Conservation (phyloP, 352 stramenopile species). For the Globisporangium canariense region DNA sequence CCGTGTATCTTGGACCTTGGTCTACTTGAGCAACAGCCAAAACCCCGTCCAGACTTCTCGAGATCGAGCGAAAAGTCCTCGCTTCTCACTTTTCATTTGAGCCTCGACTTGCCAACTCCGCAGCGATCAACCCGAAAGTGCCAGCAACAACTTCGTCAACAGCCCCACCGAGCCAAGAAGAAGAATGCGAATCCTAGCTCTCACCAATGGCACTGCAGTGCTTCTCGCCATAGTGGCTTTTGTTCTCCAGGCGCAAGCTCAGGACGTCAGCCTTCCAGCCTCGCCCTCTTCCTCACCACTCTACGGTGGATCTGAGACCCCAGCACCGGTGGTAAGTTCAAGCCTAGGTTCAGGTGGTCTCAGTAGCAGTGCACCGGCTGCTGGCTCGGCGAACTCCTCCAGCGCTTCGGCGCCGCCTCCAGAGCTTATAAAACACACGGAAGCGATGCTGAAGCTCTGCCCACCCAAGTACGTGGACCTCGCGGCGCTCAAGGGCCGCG, state of each 20-base stretch:
- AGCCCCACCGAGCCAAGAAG: not conserved
- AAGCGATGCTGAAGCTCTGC: slow-evolving; percentile 1
- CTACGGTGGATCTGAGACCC: not conserved
- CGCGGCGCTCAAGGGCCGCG: not conserved
- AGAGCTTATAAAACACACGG: not conserved
- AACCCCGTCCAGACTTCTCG: not conserved
- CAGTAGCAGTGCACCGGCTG: not conserved
- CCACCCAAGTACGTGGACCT: slow-evolving; percentile 1
- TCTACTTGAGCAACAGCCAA: not conserved
- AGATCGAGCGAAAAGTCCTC: not conserved
- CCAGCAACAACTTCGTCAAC: not conserved
- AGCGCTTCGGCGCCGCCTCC: not conserved
- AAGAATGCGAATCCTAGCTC: not conserved
- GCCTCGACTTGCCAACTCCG: not conserved
- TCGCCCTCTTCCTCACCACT: not conserved
- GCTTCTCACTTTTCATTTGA: not conserved
- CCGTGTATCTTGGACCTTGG: too few relatives aligned
- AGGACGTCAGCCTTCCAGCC: not conserved
- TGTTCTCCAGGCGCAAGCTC: not conserved
- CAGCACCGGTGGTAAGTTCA: too few relatives aligned
- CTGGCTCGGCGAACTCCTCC: not conserved
- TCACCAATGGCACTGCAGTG: not conserved
- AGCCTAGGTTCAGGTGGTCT: not conserved
- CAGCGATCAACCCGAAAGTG: not conserved
- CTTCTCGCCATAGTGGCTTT: not conserved